phyloP scores from a whole-genome alignment of 2,329 filamentous ascomycete species.

The Ascocoryne sarcoides region DNA sequence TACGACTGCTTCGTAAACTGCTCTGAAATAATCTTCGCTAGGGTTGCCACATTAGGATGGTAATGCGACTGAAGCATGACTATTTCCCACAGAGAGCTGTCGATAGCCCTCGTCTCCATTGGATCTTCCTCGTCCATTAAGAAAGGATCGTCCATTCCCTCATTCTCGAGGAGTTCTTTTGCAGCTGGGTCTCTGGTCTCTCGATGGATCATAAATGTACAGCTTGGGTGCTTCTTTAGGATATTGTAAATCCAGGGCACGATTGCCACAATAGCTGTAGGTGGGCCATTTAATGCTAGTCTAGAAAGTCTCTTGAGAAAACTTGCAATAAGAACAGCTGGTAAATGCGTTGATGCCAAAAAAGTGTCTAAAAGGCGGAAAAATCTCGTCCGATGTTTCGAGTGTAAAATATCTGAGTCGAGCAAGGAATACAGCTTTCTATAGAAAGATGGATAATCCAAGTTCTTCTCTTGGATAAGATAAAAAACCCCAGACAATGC shows the following conservation, averaged over 20 bases:
- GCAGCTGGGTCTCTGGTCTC: conserved; percentile 49
- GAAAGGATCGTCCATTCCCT: conserved; percentile 65
- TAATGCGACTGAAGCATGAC: conserved; percentile 87
- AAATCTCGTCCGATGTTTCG: conserved; percentile 87
- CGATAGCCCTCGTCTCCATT: conserved; percentile 76
- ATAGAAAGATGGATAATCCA: conserved; percentile 95
- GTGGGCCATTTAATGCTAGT: conserved; percentile 78
- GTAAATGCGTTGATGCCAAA: conserved; percentile 83
- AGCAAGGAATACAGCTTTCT: conserved; percentile 87
- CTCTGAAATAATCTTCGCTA: conserved; percentile 88
- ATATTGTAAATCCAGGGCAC: conserved; percentile 95
- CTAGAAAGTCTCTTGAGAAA: conserved; percentile 92
- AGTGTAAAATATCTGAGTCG: conserved; percentile 78
- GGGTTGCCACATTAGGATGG: conserved; percentile 90
- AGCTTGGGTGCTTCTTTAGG: conserved; percentile 78
- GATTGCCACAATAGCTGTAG: conserved; percentile 78
- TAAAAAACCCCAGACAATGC: conserved; percentile 92
- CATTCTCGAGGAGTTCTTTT: conserved; percentile 50
- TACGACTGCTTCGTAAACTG: conserved; percentile 96
- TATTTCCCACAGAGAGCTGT: conserved; percentile 92
- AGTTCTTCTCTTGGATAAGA: conserved; percentile 83
- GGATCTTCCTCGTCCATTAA: conserved; percentile 68
- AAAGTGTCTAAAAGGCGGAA: conserved; percentile 90
- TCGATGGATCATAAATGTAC: conserved; percentile 94
- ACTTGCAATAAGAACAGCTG: conserved; percentile 81